Percentiles rank a stretch among this genome's conserved stretches.
Conservation (phyloP, 768 basidiomycete species). For the Lentinula sp. region DNA sequence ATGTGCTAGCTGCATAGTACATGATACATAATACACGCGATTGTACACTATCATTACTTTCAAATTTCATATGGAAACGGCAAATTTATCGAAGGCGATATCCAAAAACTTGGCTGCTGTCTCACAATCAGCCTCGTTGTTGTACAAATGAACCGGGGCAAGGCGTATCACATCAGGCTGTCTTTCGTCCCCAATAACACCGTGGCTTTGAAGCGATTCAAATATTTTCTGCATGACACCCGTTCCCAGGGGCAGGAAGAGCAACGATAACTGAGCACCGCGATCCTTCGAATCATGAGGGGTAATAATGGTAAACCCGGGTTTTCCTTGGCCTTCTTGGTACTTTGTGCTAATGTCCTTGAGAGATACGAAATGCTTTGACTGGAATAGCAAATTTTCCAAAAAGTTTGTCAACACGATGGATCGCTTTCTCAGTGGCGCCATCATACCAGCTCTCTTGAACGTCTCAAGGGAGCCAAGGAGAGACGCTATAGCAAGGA, state of each 20-base stretch:
- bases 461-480: slow-evolving; percentile 81
- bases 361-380: slow-evolving; percentile 56
- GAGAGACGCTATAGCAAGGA: slow-evolving; percentile 72
- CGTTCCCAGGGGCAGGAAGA: slow-evolving; percentile 61
- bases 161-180: slow-evolving; percentile 89
- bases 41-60: background rate
- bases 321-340: slow-evolving; percentile 18
- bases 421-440: slow-evolving; percentile 61
- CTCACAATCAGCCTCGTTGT: slow-evolving; percentile 72
- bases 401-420: slow-evolving; percentile 64
- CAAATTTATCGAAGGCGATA: slow-evolving; percentile 37
- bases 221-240: slow-evolving; percentile 70
- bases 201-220: slow-evolving; percentile 50
- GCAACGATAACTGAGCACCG: slow-evolving; percentile 84
- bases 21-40: background rate
- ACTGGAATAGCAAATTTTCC: slow-evolving; percentile 54
- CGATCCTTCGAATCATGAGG: slow-evolving; percentile 60
- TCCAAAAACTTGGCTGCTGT: slow-evolving; percentile 62
- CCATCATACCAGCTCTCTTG: slow-evolving; percentile 72
- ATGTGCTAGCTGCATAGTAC: background rate
- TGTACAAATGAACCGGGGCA: slow-evolving; percentile 85
- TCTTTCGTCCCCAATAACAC: slow-evolving; percentile 90
- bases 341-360: slow-evolving; percentile 18
- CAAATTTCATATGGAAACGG: background rate
- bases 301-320: slow-evolving; percentile 89